phyloP scores from a whole-genome alignment of 1,284 basidiomycete genomes.

The Coniferiporia sulphurascens region DNA sequence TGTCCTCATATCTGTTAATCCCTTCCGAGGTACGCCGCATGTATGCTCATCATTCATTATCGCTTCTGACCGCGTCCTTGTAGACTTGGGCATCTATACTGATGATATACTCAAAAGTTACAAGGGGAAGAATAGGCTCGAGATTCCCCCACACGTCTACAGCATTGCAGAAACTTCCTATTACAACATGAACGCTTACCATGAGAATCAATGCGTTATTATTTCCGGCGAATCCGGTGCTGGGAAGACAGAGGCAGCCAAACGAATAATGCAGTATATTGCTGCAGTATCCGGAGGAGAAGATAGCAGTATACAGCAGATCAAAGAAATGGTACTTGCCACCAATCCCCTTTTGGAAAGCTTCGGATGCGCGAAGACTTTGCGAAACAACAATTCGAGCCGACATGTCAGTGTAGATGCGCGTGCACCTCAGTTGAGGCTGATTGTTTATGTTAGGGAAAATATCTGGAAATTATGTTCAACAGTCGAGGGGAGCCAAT shows the following conservation, averaged over 20 bases:
- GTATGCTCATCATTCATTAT: conserved; percentile 16
- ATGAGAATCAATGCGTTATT: conserved; percentile 99
- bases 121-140: conserved; percentile 96
- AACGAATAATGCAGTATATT: conserved; percentile 99
- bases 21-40: conserved; percentile 74
- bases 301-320: conserved; percentile 86
- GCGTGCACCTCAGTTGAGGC: conserved; percentile 9
- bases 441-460: conserved; percentile 57
- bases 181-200: conserved; percentile 99
- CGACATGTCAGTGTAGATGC: conserved; percentile 69
- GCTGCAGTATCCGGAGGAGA: conserved; percentile 91
- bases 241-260: conserved; percentile 96
- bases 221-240: conserved; percentile 99
- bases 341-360: conserved; percentile 97
- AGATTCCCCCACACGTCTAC: conserved; percentile 98
- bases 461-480: conserved; percentile 99
- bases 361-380: conserved; percentile 98
- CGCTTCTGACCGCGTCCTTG: not conserved
- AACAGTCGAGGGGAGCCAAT: conserved; percentile 90
- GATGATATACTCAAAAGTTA: conserved; percentile 84
- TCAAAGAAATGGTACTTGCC: conserved; percentile 99
- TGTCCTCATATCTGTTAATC: conserved; percentile 98
- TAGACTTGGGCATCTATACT: conserved; percentile 96
- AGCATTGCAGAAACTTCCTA: conserved; percentile 95
- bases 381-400: conserved; percentile 98